Conservation (phyloP, 805 yeast species). For the Groenewaldozyma tartarivorans region DNA sequence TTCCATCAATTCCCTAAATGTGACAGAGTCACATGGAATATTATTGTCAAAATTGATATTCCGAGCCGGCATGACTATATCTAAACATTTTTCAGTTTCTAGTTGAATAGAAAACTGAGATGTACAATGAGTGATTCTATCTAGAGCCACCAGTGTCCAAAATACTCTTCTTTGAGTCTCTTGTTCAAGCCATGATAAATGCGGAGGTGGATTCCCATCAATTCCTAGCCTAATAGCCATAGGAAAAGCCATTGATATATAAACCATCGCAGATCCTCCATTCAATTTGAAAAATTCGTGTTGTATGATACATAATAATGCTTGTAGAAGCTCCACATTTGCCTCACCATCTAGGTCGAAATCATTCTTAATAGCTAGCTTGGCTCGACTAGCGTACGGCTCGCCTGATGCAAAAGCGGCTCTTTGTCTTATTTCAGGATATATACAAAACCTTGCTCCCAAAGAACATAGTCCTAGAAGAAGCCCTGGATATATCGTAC, state of each 20-base stretch:
- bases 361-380: slow-evolving; percentile 12
- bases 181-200: slow-evolving; percentile 22
- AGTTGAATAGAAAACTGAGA: slow-evolving; percentile 24
- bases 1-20: slow-evolving; percentile 3
- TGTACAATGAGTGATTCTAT: slow-evolving; percentile 27
- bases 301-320: slow-evolving; percentile 25
- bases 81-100: slow-evolving; percentile 16
- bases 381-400: slow-evolving; percentile 12
- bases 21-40: slow-evolving; percentile 7
- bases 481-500: slow-evolving; percentile 22
- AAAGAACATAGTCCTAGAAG: slow-evolving; percentile 27
- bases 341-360: slow-evolving; percentile 6
- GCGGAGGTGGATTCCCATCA: slow-evolving; percentile 18
- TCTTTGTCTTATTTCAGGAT: slow-evolving; percentile 18
- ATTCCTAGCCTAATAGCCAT: slow-evolving; percentile 27
- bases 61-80: slow-evolving; percentile 24
- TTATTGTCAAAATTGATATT: slow-evolving; percentile 18
- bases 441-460: slow-evolving; percentile 28
- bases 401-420: slow-evolving; percentile 14
- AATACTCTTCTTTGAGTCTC: slow-evolving; percentile 27
- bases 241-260: slow-evolving; percentile 27
- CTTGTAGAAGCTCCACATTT: slow-evolving; percentile 26
- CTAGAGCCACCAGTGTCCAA: slow-evolving; percentile 29
- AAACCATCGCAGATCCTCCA: slow-evolving; percentile 29
- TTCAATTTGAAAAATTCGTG: slow-evolving; percentile 27